These are phyloP conservation scores for Butyriboletus appendiculatus DNA, from an alignment of 1,284 basidiomycete species.

Conservation along the genomic window DNA sequence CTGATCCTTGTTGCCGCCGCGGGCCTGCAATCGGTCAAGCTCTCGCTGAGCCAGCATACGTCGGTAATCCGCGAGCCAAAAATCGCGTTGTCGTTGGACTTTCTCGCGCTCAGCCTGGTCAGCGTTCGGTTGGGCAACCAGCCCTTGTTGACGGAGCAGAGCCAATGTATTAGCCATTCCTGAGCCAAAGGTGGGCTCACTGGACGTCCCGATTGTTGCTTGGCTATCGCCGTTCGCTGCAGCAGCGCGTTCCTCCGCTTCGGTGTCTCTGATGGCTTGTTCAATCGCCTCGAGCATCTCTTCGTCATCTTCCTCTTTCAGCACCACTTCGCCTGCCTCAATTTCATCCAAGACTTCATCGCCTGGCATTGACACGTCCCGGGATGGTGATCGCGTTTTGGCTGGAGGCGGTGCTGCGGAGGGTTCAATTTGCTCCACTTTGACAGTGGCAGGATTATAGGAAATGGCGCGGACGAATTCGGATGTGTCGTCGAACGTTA, in stretches of 20 bases:
- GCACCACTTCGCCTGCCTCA: constrained; percentile 74
- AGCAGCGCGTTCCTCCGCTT: constrained; percentile 51
- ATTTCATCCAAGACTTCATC: constrained; percentile 72
- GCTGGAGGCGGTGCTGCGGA: constrained; percentile 35
- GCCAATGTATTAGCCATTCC: constrained; percentile 90
- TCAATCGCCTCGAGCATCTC: constrained; percentile 77
- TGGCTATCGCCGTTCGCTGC: constrained; percentile 35
- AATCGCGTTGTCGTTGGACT: constrained; percentile 82
- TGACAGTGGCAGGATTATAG: constrained; percentile 55
- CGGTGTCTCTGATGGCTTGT: constrained; percentile 58
- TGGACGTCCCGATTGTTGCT: constrained; percentile 58
- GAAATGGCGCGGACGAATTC: constrained; percentile 95
- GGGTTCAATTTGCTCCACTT: constrained; percentile 52
- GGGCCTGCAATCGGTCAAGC: constrained; percentile 70
- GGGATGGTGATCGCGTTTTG: constrained; percentile 44
- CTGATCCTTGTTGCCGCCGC: constrained; percentile 89
- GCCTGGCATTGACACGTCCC: constrained; percentile 57
- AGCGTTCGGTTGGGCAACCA: constrained; percentile 65
- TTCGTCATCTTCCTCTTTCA: constrained; percentile 79
- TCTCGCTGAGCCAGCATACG: constrained; percentile 77
- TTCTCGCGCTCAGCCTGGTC: constrained; percentile 82
- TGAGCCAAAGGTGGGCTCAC: constrained; percentile 72
- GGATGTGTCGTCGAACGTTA: constrained; percentile 96
- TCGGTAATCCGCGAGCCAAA: constrained; percentile 90
- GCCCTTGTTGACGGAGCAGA: constrained; percentile 91